Evolutionary conservation across 2,329 filamentous ascomycete genomes (phyloP).

Genomic region (Cladosporium sp.): DNA sequence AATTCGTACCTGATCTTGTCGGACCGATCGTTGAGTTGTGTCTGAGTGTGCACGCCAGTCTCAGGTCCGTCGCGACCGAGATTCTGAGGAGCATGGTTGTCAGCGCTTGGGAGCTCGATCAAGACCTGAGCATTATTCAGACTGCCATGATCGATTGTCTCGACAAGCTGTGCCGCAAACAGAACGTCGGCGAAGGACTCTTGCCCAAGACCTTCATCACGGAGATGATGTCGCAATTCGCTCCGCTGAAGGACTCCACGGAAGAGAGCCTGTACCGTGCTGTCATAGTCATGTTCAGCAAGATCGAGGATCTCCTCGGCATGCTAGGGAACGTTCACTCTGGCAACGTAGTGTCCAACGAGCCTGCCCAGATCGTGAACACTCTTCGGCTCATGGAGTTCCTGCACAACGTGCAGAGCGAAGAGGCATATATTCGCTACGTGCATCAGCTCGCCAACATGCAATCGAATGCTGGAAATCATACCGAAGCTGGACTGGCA

Average conservation of each 20-base stretch:
- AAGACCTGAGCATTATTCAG: conserved; percentile 87
- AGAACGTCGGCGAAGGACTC: conserved; percentile 82
- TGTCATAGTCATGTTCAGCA: conserved; percentile 75
- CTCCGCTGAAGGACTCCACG: conserved; percentile 63
- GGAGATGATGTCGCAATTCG: conserved; percentile 80
- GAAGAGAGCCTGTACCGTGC: conserved; percentile 75
- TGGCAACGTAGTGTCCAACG: conserved; percentile 61
- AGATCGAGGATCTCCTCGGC: conserved; percentile 86
- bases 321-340: conserved; percentile 87
- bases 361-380: conserved; percentile 82
- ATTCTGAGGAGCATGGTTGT: conserved; percentile 97
- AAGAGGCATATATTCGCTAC: conserved; percentile 94
- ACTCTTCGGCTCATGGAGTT: conserved; percentile 93
- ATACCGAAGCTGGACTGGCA: conserved; percentile 84
- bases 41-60: conserved; percentile 88
- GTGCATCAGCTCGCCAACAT: conserved; percentile 85
- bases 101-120: conserved; percentile 94
- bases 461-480: conserved; percentile 73
- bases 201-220: conserved; percentile 89
- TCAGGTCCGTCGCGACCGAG: conserved; percentile 86
- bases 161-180: conserved; percentile 77
- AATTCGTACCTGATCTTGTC: conserved; percentile 92
- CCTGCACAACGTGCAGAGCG: conserved; percentile 92
- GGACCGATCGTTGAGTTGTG: conserved; percentile 91
- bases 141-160: conserved; percentile 95